These are phyloP conservation scores for Cyclanthera cordifolia DNA, from an alignment of 306 rosid genomes.

Conservation along the genomic window DNA sequence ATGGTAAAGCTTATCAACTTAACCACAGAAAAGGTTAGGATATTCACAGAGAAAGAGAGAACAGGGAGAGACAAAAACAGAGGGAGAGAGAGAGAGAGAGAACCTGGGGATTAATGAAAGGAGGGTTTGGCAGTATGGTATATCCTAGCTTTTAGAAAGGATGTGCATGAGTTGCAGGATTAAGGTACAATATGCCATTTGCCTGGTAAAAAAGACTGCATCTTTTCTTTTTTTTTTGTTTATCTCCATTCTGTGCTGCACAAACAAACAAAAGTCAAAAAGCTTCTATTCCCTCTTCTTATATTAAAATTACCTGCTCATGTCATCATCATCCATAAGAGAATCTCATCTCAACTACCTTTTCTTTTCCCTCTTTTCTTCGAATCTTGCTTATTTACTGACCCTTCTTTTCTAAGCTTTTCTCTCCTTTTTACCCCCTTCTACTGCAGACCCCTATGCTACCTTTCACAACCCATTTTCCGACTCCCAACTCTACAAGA, in stretches of 20 bases:
- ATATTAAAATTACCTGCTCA: conserved; percentile 38
- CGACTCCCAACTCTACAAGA: conserved; percentile 11
- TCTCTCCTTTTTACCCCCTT: conserved; percentile 27
- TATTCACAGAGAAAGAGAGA: conserved; percentile 31
- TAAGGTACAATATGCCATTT: conserved; percentile 77
- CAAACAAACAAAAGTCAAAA: conserved; percentile 70
- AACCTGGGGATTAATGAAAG: conserved; percentile 84
- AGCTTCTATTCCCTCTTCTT: conserved; percentile 39
- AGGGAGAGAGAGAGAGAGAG: conserved; percentile 20
- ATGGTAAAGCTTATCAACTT: conserved; percentile 18
- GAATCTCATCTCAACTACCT: conserved; percentile 45
- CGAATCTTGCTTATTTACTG: conserved; percentile 42
- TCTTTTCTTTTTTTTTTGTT: conserved; percentile 24
- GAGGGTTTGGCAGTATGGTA: conserved; percentile 47
- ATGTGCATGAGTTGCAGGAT: conserved; percentile 60
- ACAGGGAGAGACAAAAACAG: conserved; percentile 16
- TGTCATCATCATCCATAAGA: conserved; percentile 84
- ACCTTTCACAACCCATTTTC: neutral
- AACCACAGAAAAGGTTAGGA: conserved; percentile 27
- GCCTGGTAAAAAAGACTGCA: conserved; percentile 57
- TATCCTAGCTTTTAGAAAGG: conserved; percentile 91
- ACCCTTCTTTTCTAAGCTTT: conserved; percentile 38
- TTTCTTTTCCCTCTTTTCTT: conserved; percentile 43
- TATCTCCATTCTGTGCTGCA: conserved; percentile 29
- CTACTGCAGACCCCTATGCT: conserved; percentile 26